Evolutionary conservation across 345 rosid genomes (phyloP), one percentile per base, ranked within the genome.

Genomic region (Salix brachista): DNA sequence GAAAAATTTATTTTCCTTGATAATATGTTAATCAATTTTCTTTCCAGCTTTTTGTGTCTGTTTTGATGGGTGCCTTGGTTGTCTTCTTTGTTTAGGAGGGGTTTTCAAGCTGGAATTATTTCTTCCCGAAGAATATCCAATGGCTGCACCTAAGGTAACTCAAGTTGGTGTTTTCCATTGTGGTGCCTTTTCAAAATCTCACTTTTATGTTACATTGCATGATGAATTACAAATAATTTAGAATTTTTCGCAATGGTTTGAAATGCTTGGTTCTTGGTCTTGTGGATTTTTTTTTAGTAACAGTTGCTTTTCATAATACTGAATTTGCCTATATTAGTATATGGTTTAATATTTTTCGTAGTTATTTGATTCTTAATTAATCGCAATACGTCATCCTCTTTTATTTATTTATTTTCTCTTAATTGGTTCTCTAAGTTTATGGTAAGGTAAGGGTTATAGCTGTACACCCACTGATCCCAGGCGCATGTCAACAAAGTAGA

Each of bases 51-150:
- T 19, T 41, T 61, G 25, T 71, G 3, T 64, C 44, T 67, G 41
- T 25, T 17, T 64, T 68, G 54, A 48, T 44, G 71, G 52, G 30
- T 36, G 37, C 17, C 75, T 75, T 75, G 41, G 74, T 78, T 80
- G 60, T 67, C 70, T 67, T 78, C 25, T 69, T 75, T 77, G 52
- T 75, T 32, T 84, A 96, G 98, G 98, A 46, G 99, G 99, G 26
- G 98, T 96, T 71, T 96, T 96, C 92, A 96, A 96, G 88, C 85
- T 96, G 94, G 99, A 96, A 80, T 87, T 96, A 73, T 96, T 96
- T 87, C 87, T 96, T 77, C 99, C 99, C 28, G 99, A 96, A 89
- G 99, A 96, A 81, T 96, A 96, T 86, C 99, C 99, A 50, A 96
- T 96, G 98, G 93, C 99, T 46, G 98, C 99, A 41, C 99, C 99